A percentile compares a stretch with the other conserved stretches of the same genome.
phyloP scores from a whole-genome alignment of 441 rosid genomes.

The Corymbia calophylla region DNA sequence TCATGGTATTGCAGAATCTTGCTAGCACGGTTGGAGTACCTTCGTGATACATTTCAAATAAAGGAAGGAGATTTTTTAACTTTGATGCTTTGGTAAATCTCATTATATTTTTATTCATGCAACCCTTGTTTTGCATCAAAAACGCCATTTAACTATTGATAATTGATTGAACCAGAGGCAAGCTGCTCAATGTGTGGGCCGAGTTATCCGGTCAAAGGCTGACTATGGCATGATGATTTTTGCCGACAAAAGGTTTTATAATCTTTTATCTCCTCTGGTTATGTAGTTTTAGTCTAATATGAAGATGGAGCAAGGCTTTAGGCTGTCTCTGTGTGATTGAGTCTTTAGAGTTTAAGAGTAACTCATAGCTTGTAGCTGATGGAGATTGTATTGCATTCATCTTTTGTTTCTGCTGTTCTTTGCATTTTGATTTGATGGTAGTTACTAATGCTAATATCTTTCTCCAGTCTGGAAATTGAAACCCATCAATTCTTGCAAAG shows the following conservation, averaged over 20 bases:
- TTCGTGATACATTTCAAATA: slow-evolving; percentile 90
- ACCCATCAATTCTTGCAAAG: not conserved
- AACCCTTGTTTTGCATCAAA: not conserved
- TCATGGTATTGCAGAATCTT: slow-evolving; percentile 48
- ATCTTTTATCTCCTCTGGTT: not conserved
- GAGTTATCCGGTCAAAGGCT: slow-evolving; percentile 95
- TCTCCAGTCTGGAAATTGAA: not conserved
- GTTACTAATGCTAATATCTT: not conserved
- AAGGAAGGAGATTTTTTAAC: slow-evolving; percentile 96
- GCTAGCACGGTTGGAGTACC: slow-evolving; percentile 79
- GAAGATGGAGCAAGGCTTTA: not conserved
- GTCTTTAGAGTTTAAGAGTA: not conserved
- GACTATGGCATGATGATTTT: slow-evolving; percentile 99
- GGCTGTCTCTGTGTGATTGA: not conserved
- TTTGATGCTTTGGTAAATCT: slow-evolving; percentile 90
- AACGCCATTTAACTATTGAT: not conserved
- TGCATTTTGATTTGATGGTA: not conserved
- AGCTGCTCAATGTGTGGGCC: slow-evolving; percentile 98
- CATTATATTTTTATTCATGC: not conserved
- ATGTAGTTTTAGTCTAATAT: not conserved
- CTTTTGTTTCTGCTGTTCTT: not conserved
- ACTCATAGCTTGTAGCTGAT: not conserved
- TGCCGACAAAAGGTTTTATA: slow-evolving; percentile 79
- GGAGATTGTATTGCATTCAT: not conserved
- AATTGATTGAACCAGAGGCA: slow-evolving; percentile 57